These are phyloP conservation scores for Yarrowia galli DNA, from an alignment of 1,139 yeast genomes.

Conservation along the genomic window DNA sequence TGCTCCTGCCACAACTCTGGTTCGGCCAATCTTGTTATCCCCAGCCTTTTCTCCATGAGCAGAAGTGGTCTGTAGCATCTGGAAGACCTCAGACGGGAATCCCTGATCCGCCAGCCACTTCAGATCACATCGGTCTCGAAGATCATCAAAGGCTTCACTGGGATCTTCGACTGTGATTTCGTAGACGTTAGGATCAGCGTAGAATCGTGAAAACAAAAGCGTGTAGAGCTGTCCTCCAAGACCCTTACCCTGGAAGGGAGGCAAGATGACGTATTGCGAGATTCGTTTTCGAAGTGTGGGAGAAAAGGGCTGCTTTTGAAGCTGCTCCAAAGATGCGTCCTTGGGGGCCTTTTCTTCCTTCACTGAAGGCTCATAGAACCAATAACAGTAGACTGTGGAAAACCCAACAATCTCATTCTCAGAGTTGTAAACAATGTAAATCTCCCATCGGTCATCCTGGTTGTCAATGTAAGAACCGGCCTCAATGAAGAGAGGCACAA, in stretches of 20 bases:
- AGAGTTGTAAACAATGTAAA: conserved; percentile 52
- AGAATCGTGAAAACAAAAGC: conserved; percentile 63
- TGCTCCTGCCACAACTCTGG: conserved; percentile 40
- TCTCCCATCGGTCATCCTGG: conserved; percentile 75
- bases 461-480: conserved; percentile 91
- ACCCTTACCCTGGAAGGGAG: conserved; percentile 72
- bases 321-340: conserved; percentile 61
- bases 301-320: conserved; percentile 43
- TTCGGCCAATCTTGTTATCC: conserved; percentile 42
- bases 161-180: conserved; percentile 96
- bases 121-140: conserved; percentile 85
- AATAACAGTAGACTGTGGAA: conserved; percentile 82
- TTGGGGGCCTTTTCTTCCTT: conserved; percentile 52
- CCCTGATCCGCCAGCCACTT: conserved; percentile 55
- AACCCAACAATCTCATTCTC: conserved; percentile 68
- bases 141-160: conserved; percentile 87
- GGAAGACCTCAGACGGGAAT: conserved; percentile 40
- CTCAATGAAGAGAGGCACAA: conserved; percentile 85
- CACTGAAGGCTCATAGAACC: conserved; percentile 59
- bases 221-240: conserved; percentile 76
- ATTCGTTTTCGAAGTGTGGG: conserved; percentile 70
- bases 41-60: conserved; percentile 40
- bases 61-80: conserved; percentile 40
- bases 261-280: conserved; percentile 85
- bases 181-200: conserved; percentile 58